Base-by-base conservation (phyloP, 805 yeast genomes). In the Saccharomycopsis sp. region DNA sequence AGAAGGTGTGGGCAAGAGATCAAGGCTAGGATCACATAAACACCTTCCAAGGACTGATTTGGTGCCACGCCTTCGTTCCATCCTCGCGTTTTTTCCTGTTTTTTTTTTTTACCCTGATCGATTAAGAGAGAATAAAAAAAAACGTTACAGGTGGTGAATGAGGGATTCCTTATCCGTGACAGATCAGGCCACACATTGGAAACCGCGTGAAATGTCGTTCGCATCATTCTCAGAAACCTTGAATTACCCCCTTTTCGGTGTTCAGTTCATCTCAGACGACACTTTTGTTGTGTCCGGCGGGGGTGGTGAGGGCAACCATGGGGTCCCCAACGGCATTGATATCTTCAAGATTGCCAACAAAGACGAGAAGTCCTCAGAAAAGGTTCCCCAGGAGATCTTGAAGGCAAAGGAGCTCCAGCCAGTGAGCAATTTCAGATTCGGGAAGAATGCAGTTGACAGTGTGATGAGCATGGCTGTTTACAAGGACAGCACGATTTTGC, bases 291-390 rank as follows among this genome's bases (percentile, higher is more conserved):
- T 80, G 20, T 77, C 86, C 3, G 98, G 98, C 32, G 98, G 98
- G 35, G 97, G 97, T 19, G 98, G 96, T 17, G 95, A 85, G 57
- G 96, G 96, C 5, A 77, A 78, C 53, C 82, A 86, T 53, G 96
- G 95, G 25, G 78, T 87, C 41, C 83, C 89, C 30, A 89, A 89
- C 60, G 85, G 81, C 55, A 62, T 89, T 17, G 47, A 36, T 25
- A 27, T 37, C 10, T 42, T 39, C 23, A 13, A 39, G 26, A 38
- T 46, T n/a, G 32, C 16, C 9, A 26, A 35, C 12, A 26, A 26
- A 3, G 19, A 19, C 12, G 23, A 21, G 27, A 30, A 22, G n/a
- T n/a, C n/a, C n/a, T n/a, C n/a, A 18, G 20, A 17, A 5, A 34
- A 22, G 15, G 25, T 22, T 10, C 25, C 40, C 3, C 43, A 42